These are phyloP conservation scores for Mucor ambiguus DNA, from an alignment of 371 early-diverging fungal species.

Conservation along the genomic window DNA sequence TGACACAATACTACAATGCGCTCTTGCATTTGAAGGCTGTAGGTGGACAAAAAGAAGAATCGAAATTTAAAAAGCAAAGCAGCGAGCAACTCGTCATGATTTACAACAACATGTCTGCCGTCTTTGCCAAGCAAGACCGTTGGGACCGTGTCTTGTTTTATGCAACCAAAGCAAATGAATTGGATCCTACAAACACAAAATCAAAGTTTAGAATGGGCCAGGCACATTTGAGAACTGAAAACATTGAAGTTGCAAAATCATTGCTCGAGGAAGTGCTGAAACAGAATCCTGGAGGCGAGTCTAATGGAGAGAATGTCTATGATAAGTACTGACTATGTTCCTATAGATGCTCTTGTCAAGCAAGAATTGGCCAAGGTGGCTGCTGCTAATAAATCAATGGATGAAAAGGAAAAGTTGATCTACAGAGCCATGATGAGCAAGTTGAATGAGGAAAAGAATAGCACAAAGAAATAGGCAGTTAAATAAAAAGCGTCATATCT, in stretches of 20 bases:
- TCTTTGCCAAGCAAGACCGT: constrained; percentile 41
- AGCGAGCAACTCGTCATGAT: constrained; percentile 43
- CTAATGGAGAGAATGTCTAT: background rate
- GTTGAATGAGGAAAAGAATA: constrained; percentile 20
- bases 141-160: constrained; percentile 44
- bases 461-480: background rate
- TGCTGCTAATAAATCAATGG: constrained; percentile 22
- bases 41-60: constrained; percentile 31
- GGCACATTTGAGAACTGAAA: constrained; percentile 34
- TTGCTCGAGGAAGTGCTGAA: constrained; percentile 25
- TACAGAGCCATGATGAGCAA: constrained; percentile 41
- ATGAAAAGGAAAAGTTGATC: constrained; percentile 28
- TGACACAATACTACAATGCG: constrained; percentile 40
- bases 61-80: constrained; percentile 22
- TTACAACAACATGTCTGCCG: constrained; percentile 52
- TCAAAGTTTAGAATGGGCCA: constrained; percentile 48
- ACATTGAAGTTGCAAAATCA: constrained; percentile 33
- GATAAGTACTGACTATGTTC: background rate
- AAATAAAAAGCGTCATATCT: background rate
- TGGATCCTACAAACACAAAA: constrained; percentile 38
- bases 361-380: constrained; percentile 54
- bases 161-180: constrained; percentile 35
- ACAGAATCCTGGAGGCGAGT: constrained; percentile 40
- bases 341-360: constrained; percentile 34
- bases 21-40: constrained; percentile 43